Base-by-base conservation (phyloP, 768 basidiomycete species). In the Tricholoma sp. region DNA sequence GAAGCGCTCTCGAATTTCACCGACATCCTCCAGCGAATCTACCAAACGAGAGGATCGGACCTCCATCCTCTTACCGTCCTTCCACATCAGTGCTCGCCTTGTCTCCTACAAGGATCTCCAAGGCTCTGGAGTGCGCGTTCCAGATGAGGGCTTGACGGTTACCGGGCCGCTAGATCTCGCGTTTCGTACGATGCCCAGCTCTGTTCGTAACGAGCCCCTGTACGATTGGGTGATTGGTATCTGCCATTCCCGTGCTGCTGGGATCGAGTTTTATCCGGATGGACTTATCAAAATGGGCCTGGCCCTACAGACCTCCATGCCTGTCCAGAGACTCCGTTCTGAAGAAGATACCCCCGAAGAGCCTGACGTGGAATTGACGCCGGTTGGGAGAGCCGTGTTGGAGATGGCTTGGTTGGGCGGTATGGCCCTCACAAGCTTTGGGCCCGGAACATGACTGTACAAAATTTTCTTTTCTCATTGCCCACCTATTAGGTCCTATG, bases 231-330 rank as follows among this genome's bases (percentile, higher is more conserved):
- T 86, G 54, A 77, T 90, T 44, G 87, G 85, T 10, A 69, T 80
- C 1, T 91, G 86, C 60, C 70, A 77, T 51, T 79, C 83, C 24
- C 80, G 85, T 18, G 80, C 85, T 31, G 69, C 73, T 0, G 90
- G 90, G 4, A 80, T 95, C 51, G 84, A 91, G 68, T 91, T 95
- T 59, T 68, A 85, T n/a, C 81, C 87, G 0, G 86, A 95, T 50
- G 92, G 90, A 0, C 76, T 94, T 53, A 78, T 83, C 60, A 82
- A 84, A 67, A 76, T 95, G 55, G 91, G 90, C 0, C 72, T 94
- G 59, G 85, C 86, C 62, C 71, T 71, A 4, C 67, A 68, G 24
- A 65, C 73, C 2, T 55, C 60, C 1, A 52, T 54, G 31, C 58
- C 61, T 28, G 56, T 61, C 11, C 55, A 59, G 7, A 54, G 50